A percentile compares a stretch with the other conserved stretches of the same genome.
Conservation (phyloP, 805 yeast genomes). For the Lipomyces sp. region DNA sequence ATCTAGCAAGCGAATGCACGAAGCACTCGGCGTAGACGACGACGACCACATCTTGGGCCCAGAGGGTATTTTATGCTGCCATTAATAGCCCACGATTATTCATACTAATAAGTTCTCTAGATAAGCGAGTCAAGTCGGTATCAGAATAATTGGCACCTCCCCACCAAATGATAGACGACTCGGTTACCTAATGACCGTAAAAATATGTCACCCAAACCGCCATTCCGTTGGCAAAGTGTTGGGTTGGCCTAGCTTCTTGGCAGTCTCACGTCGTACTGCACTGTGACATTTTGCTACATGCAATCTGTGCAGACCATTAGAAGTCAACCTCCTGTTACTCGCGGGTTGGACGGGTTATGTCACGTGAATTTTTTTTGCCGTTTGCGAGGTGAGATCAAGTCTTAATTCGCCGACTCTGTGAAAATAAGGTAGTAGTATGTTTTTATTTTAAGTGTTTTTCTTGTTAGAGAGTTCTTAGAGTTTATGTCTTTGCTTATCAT, state of each 20-base stretch:
- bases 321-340: neutral
- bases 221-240: no score
- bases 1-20: neutral
- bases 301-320: no score
- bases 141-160: neutral
- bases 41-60: neutral
- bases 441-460: neutral
- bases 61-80: neutral
- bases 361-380: neutral
- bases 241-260: no score
- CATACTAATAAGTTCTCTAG: neutral
- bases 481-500: neutral
- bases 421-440: neutral
- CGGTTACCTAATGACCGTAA: no score
- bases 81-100: neutral
- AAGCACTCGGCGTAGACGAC: conserved; percentile 1
- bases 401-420: neutral
- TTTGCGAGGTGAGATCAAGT: neutral
- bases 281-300: no score
- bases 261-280: no score
- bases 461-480: neutral
- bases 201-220: no score
- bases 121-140: neutral
- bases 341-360: no score
- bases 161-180: neutral